Conservation (phyloP, 768 basidiomycete species). For the Naganishia onofrii region DNA sequence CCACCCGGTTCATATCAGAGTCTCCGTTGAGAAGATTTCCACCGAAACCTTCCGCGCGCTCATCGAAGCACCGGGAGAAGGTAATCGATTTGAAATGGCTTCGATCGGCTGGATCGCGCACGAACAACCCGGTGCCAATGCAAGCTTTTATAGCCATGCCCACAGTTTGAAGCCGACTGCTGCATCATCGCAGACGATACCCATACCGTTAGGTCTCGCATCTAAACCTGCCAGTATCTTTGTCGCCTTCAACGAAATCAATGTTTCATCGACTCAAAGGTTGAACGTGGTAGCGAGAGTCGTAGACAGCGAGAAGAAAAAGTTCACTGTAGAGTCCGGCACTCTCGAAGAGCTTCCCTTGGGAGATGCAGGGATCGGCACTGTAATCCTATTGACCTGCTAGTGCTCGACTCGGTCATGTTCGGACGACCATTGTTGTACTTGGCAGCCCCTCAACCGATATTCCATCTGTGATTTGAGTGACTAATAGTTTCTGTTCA, state of each 20-base stretch:
- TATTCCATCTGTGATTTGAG: too few relatives aligned
- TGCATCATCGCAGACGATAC: background rate
- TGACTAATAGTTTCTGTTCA: too few relatives aligned
- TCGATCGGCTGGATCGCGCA: background rate
- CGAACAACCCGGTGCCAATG: background rate
- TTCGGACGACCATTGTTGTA: too few relatives aligned
- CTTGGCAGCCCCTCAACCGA: too few relatives aligned
- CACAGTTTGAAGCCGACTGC: background rate
- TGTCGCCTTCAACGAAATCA: background rate
- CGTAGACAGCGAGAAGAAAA: background rate
- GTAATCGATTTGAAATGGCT: background rate
- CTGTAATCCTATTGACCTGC: background rate
- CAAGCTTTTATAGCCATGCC: background rate
- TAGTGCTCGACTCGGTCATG: background rate
- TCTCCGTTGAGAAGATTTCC: background rate
- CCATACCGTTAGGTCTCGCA: background rate
- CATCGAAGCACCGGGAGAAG: background rate
- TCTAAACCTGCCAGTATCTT: background rate
- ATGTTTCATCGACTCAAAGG: background rate
- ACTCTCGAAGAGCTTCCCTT: background rate
- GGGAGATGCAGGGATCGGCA: background rate
- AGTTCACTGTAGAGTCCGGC: background rate
- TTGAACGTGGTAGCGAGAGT: background rate
- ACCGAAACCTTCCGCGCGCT: background rate
- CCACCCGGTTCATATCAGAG: background rate